Percentiles rank a stretch among this genome's conserved stretches.
Evolutionary conservation across 306 rosid genomes (phyloP).

Genomic region (Ormosia emarginata): DNA sequence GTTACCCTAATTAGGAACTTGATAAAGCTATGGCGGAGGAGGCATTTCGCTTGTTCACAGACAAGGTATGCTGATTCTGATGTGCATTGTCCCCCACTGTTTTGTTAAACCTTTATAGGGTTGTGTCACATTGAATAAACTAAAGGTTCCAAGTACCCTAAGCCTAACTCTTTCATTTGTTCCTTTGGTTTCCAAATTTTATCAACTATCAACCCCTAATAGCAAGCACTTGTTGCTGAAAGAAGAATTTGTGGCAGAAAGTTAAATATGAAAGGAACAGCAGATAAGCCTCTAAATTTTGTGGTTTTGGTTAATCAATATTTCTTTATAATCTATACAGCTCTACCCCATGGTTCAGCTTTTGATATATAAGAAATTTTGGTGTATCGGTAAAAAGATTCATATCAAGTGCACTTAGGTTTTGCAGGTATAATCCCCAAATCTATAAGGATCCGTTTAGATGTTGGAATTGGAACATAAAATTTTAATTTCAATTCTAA

Average conservation of each 20-base stretch:
- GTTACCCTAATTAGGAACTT: constrained; percentile 53
- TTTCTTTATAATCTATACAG: constrained; percentile 16
- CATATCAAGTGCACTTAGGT: neutral
- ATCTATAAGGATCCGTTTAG: neutral
- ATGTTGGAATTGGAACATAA: no score
- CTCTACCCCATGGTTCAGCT: neutral
- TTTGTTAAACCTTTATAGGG: neutral
- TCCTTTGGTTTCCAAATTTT: constrained; percentile 47
- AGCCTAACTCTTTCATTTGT: neutral
- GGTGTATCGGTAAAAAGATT: neutral
- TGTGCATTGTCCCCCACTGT: neutral
- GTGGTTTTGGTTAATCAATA: no score
- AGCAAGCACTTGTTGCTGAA: neutral
- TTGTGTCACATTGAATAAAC: constrained; percentile 11
- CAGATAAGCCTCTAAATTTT: neutral
- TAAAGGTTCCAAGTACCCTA: neutral
- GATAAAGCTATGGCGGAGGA: constrained; percentile 76
- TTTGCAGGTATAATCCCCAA: neutral
- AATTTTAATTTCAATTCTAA: no score
- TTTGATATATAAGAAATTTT: neutral
- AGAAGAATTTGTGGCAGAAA: constrained; percentile 1
- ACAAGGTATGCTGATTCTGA: constrained; percentile 48
- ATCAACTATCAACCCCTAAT: constrained; percentile 42
- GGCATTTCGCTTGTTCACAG: constrained; percentile 50
- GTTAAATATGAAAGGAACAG: neutral